Conservation (phyloP, 345 rosid species). For the Boechera divaricarpa region DNA sequence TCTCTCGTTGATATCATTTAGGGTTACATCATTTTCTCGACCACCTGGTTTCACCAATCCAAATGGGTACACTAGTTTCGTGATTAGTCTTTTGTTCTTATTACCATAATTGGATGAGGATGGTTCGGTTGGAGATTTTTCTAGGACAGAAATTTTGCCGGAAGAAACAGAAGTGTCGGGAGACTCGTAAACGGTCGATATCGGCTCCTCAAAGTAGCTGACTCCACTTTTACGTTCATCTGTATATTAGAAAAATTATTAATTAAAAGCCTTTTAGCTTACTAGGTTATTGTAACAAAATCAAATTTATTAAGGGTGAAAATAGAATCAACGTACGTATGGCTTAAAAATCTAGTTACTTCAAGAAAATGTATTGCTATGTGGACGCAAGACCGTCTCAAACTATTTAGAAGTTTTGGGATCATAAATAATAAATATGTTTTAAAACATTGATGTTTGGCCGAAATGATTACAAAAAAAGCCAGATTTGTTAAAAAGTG, state of each 20-base stretch:
- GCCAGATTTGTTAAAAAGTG: not conserved
- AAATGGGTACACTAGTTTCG: conserved; percentile 84
- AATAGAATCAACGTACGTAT: not conserved
- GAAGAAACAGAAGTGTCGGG: conserved; percentile 54
- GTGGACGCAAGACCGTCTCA: not conserved
- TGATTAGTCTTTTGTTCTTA: conserved; percentile 52
- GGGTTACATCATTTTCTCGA: conserved; percentile 72
- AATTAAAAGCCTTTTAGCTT: not conserved
- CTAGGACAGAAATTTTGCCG: conserved; percentile 10
- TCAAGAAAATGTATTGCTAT: not conserved
- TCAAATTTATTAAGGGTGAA: not conserved
- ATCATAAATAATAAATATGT: not conserved
- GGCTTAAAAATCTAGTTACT: not conserved
- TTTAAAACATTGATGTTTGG: not conserved
- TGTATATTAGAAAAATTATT: conserved; percentile 10
- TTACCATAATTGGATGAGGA: conserved; percentile 22
- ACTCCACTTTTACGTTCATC: conserved; percentile 54
- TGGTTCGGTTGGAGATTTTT: conserved; percentile 30
- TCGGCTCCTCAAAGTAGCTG: conserved; percentile 55
- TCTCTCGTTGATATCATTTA: conserved; percentile 84
- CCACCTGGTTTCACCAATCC: conserved; percentile 98
- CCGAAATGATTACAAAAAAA: not conserved
- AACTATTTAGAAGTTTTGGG: not conserved
- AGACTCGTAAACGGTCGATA: conserved; percentile 45
- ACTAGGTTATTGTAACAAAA: not conserved